Conservation (phyloP, 208 protist species). For the Leishmania mexicana region DNA sequence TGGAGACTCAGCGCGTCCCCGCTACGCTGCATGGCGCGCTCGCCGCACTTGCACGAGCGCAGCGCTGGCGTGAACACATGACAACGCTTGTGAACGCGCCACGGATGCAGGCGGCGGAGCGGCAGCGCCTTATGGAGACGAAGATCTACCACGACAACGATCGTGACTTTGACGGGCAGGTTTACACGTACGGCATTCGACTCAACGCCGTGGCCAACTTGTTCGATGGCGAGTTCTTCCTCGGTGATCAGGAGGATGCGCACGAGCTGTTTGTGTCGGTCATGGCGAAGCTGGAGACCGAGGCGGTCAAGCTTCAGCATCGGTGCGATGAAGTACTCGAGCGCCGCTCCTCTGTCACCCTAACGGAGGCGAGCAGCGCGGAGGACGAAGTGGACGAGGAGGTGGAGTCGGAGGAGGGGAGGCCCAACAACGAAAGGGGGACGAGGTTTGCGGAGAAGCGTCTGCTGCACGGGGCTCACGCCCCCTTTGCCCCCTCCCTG, state of each 20-base stretch:
- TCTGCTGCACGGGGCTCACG: not conserved
- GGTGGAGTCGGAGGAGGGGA: not conserved
- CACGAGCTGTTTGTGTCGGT: constrained; percentile 80
- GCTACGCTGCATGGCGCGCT: constrained; percentile 36
- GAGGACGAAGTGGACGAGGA: not conserved
- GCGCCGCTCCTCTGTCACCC: not conserved
- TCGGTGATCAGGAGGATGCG: constrained; percentile 81
- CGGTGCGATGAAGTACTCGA: constrained; percentile 15
- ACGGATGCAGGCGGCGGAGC: not conserved
- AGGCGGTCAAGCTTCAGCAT: constrained; percentile 51
- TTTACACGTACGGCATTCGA: constrained; percentile 29
- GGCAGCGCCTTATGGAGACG: constrained; percentile 17
- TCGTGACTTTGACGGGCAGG: constrained; percentile 16
- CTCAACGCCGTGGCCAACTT: constrained; percentile 36
- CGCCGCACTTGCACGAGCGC: constrained; percentile 13
- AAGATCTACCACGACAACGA: constrained; percentile 29
- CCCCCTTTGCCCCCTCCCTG: not conserved
- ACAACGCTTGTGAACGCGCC: constrained; percentile 18
- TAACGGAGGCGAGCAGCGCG: not conserved
- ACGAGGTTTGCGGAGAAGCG: not conserved
- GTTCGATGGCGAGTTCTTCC: constrained; percentile 61
- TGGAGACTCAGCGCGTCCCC: not conserved
- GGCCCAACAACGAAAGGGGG: not conserved
- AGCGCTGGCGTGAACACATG: constrained; percentile 35
- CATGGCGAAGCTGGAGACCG: constrained; percentile 64